Conservation (phyloP, 257 asterid genomes). For the Schizonepeta tenuifolia region DNA sequence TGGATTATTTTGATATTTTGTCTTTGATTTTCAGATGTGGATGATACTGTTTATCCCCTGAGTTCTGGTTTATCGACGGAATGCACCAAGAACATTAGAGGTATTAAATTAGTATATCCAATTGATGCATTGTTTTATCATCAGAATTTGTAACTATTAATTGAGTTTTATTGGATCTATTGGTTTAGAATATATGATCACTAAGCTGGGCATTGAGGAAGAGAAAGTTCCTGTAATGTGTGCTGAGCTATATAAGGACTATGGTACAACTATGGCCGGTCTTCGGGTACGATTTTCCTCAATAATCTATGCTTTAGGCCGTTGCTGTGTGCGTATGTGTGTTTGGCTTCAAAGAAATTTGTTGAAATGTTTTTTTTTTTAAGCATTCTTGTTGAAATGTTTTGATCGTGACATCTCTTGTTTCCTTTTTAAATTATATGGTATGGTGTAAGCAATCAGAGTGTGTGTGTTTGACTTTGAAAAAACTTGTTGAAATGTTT, state of each 20-base stretch:
- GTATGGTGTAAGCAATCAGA: not conserved
- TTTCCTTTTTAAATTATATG: not conserved
- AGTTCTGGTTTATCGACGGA: constrained; percentile 78
- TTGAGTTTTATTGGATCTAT: constrained; percentile 22
- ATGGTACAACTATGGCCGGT: constrained; percentile 98
- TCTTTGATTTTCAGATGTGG: constrained; percentile 69
- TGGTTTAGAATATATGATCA: constrained; percentile 71
- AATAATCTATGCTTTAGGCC: not conserved
- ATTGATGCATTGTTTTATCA: not conserved
- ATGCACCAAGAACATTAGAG: constrained; percentile 76
- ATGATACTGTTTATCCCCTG: constrained; percentile 83
- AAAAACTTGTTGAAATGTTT: not conserved
- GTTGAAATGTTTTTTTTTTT: not conserved
- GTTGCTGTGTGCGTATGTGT: not conserved
- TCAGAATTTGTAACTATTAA: not conserved
- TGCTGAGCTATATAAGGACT: constrained; percentile 72
- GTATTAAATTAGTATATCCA: constrained; percentile 33
- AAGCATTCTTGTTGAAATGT: not conserved
- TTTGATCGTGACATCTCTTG: not conserved
- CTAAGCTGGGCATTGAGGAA: constrained; percentile 68
- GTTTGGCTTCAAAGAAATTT: not conserved
- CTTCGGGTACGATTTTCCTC: constrained; percentile 54
- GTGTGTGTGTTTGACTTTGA: not conserved
- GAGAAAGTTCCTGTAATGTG: constrained; percentile 67
- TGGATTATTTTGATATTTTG: not conserved